Conservation (phyloP, 306 rosid species). For the Leucaena leucocephala region DNA sequence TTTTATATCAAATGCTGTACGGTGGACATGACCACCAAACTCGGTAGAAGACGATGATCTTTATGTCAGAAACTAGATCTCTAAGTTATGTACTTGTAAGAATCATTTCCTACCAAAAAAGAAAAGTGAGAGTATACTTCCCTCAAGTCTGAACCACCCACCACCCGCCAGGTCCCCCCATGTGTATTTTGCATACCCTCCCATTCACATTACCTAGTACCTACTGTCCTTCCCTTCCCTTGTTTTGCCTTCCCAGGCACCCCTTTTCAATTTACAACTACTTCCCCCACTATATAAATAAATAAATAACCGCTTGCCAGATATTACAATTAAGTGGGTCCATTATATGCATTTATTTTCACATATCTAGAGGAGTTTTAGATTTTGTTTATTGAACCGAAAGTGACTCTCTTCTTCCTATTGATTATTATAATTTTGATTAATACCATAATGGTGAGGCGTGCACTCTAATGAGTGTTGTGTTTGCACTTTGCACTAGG, state of each 20-base stretch:
- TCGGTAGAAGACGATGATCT: background rate
- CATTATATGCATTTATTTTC: background rate
- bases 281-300: background rate
- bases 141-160: background rate
- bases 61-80: background rate
- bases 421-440: background rate
- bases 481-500: background rate
- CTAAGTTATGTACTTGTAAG: background rate
- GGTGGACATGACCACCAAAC: background rate
- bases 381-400: background rate
- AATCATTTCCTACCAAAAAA: background rate
- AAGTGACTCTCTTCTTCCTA: background rate
- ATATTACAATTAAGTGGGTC: background rate
- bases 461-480: background rate
- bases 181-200: background rate
- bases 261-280: background rate
- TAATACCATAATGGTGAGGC: background rate
- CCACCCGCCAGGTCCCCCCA: background rate
- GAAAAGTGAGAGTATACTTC: background rate
- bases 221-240: background rate
- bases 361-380: background rate
- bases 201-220: background rate
- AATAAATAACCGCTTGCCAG: too few species aligned
- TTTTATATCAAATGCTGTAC: too few species aligned
- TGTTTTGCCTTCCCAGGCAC: background rate